Evolutionary conservation across 2,329 filamentous ascomycete genomes (phyloP).

Genomic region (Triangularia verruculosa): DNA sequence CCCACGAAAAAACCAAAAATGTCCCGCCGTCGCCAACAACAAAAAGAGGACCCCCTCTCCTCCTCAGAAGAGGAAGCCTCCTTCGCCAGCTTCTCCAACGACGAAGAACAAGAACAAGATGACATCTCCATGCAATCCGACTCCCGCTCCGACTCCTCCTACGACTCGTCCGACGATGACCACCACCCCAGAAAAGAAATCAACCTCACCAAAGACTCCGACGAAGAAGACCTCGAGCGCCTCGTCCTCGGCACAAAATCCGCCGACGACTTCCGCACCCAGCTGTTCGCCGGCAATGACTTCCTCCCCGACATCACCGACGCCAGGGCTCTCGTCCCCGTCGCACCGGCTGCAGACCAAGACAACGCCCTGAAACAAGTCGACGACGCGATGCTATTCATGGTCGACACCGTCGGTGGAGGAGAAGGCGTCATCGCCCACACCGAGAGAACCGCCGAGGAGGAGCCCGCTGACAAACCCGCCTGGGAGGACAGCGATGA

Average conservation of each 20-base stretch:
- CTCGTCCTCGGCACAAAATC: conserved; percentile 83
- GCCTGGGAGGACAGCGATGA: conserved; percentile 97
- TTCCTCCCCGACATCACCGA: conserved; percentile 48
- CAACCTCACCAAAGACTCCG: conserved; percentile 61
- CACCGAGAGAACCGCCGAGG: conserved; percentile 28
- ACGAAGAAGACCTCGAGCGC: conserved; percentile 81
- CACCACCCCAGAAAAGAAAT: conserved; percentile 4
- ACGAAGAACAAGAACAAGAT: conserved; percentile 16
- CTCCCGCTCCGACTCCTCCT: conserved; percentile 13
- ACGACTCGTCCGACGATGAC: background rate
- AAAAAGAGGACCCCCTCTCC: conserved; percentile 21
- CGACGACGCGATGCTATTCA: conserved; percentile 81
- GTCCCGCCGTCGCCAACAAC: conserved; percentile 20
- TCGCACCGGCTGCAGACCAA: conserved; percentile 16
- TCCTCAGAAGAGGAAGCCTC: conserved; percentile 30
- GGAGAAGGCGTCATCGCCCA: conserved; percentile 14
- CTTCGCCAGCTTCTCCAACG: conserved; percentile 27
- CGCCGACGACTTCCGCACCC: conserved; percentile 65
- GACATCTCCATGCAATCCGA: conserved; percentile 19
- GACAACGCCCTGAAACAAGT: conserved; percentile 38
- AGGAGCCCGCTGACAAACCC: conserved; percentile 42
- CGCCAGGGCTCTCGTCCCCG: conserved; percentile 19
- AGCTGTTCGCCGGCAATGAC: conserved; percentile 58
- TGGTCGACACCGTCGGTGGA: conserved; percentile 60
- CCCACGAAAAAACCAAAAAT: conserved; percentile 11